Percentiles rank a stretch among this genome's conserved stretches.
Evolutionary conservation across 2,329 filamentous ascomycete species (phyloP).

Genomic region (Pseudogymnoascus pannorum): DNA sequence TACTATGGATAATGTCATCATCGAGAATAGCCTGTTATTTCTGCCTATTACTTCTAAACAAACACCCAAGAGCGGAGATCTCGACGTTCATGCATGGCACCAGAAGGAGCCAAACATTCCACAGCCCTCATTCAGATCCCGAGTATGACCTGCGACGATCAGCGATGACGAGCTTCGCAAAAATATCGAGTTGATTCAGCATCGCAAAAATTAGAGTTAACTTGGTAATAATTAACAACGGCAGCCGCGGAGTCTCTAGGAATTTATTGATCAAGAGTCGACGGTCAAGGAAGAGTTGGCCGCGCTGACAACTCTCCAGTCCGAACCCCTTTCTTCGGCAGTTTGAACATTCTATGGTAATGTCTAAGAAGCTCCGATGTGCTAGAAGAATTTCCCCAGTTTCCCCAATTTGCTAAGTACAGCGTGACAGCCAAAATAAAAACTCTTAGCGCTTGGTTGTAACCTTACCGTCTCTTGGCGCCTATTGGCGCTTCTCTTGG

Average conservation of each 20-base stretch:
- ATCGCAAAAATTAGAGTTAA: neutral
- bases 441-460: neutral
- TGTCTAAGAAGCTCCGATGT: neutral
- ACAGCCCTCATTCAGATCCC: neutral
- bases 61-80: neutral
- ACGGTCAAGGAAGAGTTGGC: neutral
- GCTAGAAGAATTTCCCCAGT: neutral
- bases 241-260: neutral
- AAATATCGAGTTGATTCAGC: neutral
- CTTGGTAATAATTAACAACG: too few relatives aligned
- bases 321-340: neutral
- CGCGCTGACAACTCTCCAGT: neutral
- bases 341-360: neutral
- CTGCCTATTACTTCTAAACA: neutral
- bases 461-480: neutral
- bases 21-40: neutral
- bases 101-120: neutral
- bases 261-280: neutral
- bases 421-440: neutral
- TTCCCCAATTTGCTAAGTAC: neutral
- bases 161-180: neutral
- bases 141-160: neutral
- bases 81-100: neutral
- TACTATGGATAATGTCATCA: neutral
- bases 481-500: neutral